Base-by-base conservation (phyloP, 306 rosid species). In the Astragalus glycyphyllos region DNA sequence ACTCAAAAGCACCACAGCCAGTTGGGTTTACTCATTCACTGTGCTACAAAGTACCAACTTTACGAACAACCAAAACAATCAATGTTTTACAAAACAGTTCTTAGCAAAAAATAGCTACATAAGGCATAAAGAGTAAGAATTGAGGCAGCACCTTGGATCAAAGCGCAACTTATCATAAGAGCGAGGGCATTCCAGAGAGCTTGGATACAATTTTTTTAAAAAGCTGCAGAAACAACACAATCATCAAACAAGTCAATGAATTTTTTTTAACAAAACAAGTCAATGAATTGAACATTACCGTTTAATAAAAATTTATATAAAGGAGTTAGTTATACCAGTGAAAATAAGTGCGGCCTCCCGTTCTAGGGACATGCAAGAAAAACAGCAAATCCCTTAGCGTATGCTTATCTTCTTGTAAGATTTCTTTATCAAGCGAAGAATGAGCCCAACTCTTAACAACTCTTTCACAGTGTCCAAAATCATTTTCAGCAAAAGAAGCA, bases 311-410 rank as follows among this genome's bases (percentile, higher is more conserved):
- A 11, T n/a, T 5, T 35, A 35, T 7, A 35, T 35, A 37, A 38
- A 37, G 3, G 44, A 40, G 73, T 1, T 23, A 23, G 1, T 1
- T 26, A 77, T 85, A 91, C 97, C 99, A 91, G 32, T 89, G 96
- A 58, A 87, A 91, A 80, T 91, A 95, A 5, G 99, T 86, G 9
- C 97, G 86, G 32, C 99, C 99, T 72, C 97, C 97, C 17, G 99
- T 95, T 83, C 99, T 85, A 6, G 97, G 99, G 59, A 95, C 83
- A 71, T 95, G 99, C 41, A 95, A 96, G 75, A 95, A 95, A 82
- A 89, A 95, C 63, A 95, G 77, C 80, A 95, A 89, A 67, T 87
- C 96, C 85, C 60, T 78, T 12, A 91, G 75, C 0, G 78, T 85
- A 81, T 87, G 97, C 23, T 84, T 89, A 68, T 95, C 97, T 58